These are phyloP conservation scores for Bipolaris sorokiniana DNA, from an alignment of 2,329 filamentous ascomycete species.

Conservation along the genomic window DNA sequence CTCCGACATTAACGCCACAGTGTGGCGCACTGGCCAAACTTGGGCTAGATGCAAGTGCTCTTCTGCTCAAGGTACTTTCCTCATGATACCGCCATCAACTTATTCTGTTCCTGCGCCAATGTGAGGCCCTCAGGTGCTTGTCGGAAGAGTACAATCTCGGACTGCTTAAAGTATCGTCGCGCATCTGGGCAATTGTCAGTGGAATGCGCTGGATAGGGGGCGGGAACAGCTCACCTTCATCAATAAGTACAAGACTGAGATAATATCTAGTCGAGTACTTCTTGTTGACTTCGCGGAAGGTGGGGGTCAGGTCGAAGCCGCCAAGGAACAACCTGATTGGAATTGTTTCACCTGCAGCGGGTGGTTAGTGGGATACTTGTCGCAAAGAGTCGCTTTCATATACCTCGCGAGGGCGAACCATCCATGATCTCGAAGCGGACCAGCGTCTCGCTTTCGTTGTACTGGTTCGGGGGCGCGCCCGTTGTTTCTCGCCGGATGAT, in stretches of 20 bases:
- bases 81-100: conserved; percentile 49
- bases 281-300: conserved; percentile 99
- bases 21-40: not conserved
- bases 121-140: conserved; percentile 65
- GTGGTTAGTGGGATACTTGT: conserved; percentile 26
- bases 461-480: conserved; percentile 95
- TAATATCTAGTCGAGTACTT: conserved; percentile 99
- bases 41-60: not conserved
- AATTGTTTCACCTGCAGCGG: conserved; percentile 75
- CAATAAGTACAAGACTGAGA: conserved; percentile 91
- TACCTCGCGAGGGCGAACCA: conserved; percentile 92
- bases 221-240: conserved; percentile 69
- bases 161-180: conserved; percentile 97
- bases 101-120: conserved; percentile 56
- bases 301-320: conserved; percentile 95
- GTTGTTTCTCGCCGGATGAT: conserved; percentile 98
- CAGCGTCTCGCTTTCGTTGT: conserved; percentile 98
- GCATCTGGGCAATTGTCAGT: conserved; percentile 68
- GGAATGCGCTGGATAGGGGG: not conserved
- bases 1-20: not conserved
- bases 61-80: not conserved
- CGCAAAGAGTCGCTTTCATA: conserved; percentile 33
- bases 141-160: conserved; percentile 94
- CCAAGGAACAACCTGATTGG: conserved; percentile 96
- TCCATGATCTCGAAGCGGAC: conserved; percentile 99